Evolutionary conservation across 2,329 filamentous ascomycete species (phyloP), one percentile per base, ranked within the genome.

Genomic region (Aciculosporium take): DNA sequence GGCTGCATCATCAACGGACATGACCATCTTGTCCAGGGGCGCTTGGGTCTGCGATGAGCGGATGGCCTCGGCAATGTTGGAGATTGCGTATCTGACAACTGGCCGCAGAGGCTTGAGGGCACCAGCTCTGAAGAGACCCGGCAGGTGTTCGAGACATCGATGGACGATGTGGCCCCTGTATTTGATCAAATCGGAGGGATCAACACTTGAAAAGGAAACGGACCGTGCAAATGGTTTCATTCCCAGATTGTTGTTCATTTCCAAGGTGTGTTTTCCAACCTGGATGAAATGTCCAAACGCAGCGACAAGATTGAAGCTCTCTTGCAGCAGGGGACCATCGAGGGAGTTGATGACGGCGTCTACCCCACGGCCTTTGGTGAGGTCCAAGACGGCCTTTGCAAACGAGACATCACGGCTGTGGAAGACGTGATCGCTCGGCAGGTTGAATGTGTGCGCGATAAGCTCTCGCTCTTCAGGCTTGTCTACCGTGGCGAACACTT

Each of bases 341-440:
- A 37, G 15, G 0, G 62, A 67, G 49, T 68, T 62, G 51, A 88
- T 79, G 17, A 81, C 80, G 1, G 77, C 75, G 57, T 88, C 82
- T 1, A 80, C 79, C 10, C 83, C 83, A 4, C 52, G 57, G 9
- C 70, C 72, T 1, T 46, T 44, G 1, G 61, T 64, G 1, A 49
- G 49, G 17, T 51, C 44, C 12, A 49, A 38, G 6, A 51, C 29
- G 7, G 50, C 50, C 2, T 49, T 44, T 0, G 49, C 50, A 18
- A 59, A 58, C 8, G 45, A 46, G 10, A 45, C 36, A 20, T 53
- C 49, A 30, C 52, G 43, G 18, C 47, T 52, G 38, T 51, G 53
- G 41, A 58, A 57, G 28, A 57, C 53, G 29, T 45, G 53, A 28
- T 56, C 52, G 3, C 56, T 52, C 0, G 59, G 53, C 6, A 71